Conservation (phyloP, 345 rosid species). For the Camelina hispida region DNA sequence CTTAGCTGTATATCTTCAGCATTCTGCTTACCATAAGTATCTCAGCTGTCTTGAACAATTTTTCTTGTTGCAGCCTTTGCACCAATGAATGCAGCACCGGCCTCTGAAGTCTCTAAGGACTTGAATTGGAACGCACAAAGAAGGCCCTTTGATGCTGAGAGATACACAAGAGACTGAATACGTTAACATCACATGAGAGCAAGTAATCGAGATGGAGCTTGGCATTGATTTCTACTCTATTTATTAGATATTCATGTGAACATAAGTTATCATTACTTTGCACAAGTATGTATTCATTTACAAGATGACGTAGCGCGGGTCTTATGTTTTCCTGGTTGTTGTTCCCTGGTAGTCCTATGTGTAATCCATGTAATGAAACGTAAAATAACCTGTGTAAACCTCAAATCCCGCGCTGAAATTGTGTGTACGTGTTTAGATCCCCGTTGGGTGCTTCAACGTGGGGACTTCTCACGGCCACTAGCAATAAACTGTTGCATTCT, state of each 20-base stretch:
- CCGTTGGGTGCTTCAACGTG: too few relatives aligned
- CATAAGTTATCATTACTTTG: background rate
- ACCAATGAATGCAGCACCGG: constrained; percentile 61
- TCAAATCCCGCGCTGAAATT: too few relatives aligned
- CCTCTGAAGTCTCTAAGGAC: constrained; percentile 37
- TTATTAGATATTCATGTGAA: background rate
- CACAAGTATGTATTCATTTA: background rate
- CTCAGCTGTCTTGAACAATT: constrained; percentile 6
- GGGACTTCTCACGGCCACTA: too few relatives aligned
- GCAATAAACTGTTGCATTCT: too few relatives aligned
- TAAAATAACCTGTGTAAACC: too few relatives aligned
- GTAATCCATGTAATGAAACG: background rate
- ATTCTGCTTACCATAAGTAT: background rate
- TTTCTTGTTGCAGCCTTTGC: constrained; percentile 70
- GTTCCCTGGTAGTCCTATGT: background rate
- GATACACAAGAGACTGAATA: constrained; percentile 47
- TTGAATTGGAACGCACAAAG: constrained; percentile 40
- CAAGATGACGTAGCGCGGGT: background rate
- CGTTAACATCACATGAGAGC: background rate
- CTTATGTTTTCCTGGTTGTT: background rate
- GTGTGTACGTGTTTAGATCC: too few relatives aligned
- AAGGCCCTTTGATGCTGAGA: constrained; percentile 59
- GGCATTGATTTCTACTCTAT: background rate
- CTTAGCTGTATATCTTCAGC: background rate
- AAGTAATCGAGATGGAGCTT: constrained; percentile 1